Percentiles rank a stretch among this genome's conserved stretches.
These are phyloP conservation scores for Papilionanthe hybrid DNA, from an alignment of 116 monocot genomes.

Conservation along the genomic window DNA sequence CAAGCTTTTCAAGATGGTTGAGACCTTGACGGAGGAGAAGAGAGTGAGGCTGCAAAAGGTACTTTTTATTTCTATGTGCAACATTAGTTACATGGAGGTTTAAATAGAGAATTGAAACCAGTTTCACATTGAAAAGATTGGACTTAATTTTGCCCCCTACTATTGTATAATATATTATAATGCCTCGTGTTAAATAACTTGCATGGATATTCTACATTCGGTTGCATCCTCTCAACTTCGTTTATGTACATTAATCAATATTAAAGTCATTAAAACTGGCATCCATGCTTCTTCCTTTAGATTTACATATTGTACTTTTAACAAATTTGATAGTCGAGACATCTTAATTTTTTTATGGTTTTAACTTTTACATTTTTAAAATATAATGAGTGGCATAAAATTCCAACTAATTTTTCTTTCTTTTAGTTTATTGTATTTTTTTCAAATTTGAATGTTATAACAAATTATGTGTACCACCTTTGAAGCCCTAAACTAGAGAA, in stretches of 20 bases:
- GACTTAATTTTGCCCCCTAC: background rate
- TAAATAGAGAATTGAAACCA: background rate
- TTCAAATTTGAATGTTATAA: too few species aligned
- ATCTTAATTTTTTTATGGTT: too few species aligned
- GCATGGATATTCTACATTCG: background rate
- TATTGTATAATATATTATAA: background rate
- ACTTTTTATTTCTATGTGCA: conserved; percentile 6
- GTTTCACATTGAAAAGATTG: background rate
- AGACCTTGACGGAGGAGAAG: conserved; percentile 43
- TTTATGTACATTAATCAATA: background rate
- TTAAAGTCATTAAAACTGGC: background rate
- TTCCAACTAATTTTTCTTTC: too few species aligned
- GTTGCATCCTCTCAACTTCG: background rate
- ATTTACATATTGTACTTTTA: too few species aligned
- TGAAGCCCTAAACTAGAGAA: too few species aligned
- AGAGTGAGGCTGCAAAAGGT: conserved; percentile 45
- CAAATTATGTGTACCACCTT: too few species aligned
- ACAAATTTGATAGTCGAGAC: too few species aligned
- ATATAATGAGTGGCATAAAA: too few species aligned
- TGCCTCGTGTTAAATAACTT: background rate
- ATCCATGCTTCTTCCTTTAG: background rate
- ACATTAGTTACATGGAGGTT: background rate
- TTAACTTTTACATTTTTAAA: too few species aligned
- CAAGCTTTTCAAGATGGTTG: conserved; percentile 36
- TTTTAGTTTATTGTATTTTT: too few species aligned